Conservation (phyloP, 495 filamentous ascomycete genomes). For the Parachaetomium inaequale region DNA sequence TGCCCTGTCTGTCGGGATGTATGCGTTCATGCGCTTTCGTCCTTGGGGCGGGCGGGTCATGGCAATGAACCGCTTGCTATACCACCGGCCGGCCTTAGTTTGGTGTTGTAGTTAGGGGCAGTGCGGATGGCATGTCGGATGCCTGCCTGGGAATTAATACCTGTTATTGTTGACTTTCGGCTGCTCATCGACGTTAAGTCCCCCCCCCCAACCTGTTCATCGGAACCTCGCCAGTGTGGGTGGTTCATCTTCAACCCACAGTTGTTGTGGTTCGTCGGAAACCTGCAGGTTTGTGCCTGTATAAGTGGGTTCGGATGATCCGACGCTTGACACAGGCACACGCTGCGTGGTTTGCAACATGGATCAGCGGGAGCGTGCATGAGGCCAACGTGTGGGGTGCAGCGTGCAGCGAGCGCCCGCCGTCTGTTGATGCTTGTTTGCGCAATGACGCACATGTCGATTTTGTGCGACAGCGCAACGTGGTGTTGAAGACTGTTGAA, state of each 20-base stretch:
- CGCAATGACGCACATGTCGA: not conserved
- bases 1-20: not conserved
- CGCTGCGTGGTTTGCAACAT: not conserved
- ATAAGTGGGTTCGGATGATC: not conserved
- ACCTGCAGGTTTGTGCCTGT: not conserved
- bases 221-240: not conserved
- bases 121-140: not conserved
- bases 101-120: constrained; percentile 1
- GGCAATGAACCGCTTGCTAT: constrained; percentile 1
- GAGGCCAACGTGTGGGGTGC: not conserved
- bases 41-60: not conserved
- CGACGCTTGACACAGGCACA: not conserved
- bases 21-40: not conserved
- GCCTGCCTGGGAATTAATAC: constrained; percentile 12
- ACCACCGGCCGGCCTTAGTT: not conserved
- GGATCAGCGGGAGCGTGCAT: not conserved
- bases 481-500: constrained; percentile 1
- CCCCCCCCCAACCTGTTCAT: not conserved
- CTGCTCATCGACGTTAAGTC: not conserved
- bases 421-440: not conserved
- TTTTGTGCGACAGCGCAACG: not conserved
- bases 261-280: not conserved
- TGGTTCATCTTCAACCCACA: not conserved
- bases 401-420: not conserved
- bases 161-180: not conserved